phyloP scores from a whole-genome alignment of 495 filamentous ascomycete genomes.

The Penicillium tannophilum region DNA sequence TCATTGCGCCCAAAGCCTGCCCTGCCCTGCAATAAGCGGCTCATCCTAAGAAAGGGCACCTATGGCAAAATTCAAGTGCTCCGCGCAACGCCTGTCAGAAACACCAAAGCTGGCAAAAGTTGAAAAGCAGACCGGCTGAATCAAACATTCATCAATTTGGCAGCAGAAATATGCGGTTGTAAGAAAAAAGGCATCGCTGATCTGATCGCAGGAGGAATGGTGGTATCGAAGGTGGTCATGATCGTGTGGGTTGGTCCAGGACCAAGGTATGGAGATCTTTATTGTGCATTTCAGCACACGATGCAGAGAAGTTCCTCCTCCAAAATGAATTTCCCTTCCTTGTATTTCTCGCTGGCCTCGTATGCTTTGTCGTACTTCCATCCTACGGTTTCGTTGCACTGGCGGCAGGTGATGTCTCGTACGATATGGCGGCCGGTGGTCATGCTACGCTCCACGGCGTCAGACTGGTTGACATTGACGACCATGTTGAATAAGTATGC shows the following conservation, averaged over 20 bases:
- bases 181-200: slow-evolving; percentile 1
- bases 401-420: slow-evolving; percentile 84
- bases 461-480: slow-evolving; percentile 81
- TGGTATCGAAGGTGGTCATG: background rate
- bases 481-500: slow-evolving; percentile 94
- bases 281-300: slow-evolving; percentile 54
- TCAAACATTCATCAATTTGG: background rate
- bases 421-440: slow-evolving; percentile 96
- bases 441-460: slow-evolving; percentile 93
- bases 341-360: slow-evolving; percentile 91
- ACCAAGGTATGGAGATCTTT: background rate
- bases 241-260: too few relatives aligned
- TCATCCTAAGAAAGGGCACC: background rate
- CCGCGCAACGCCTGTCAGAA: slow-evolving; percentile 3
- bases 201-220: background rate
- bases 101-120: background rate
- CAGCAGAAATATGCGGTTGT: slow-evolving; percentile 1
- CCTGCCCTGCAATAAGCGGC: background rate
- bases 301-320: slow-evolving; percentile 88
- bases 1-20: background rate
- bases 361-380: slow-evolving; percentile 99
- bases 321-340: slow-evolving; percentile 97
- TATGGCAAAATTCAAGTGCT: background rate
- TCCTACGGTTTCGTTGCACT: slow-evolving; percentile 89
- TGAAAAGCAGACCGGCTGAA: background rate